Evolutionary conservation across 2,329 filamentous ascomycete species (phyloP).

Genomic region (Harringtonia lauricola): DNA sequence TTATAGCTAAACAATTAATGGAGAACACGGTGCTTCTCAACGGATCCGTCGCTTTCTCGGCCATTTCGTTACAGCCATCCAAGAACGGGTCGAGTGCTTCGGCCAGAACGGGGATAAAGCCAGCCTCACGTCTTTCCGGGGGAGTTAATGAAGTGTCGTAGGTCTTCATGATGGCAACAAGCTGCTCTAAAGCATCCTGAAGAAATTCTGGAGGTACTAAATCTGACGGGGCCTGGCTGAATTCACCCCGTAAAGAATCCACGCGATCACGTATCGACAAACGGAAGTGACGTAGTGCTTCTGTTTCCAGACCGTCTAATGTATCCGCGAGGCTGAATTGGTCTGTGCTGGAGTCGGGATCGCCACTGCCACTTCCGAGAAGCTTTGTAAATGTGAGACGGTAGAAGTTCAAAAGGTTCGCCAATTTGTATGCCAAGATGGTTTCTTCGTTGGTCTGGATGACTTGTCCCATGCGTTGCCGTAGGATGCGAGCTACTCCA

Average conservation of each 20-base stretch:
- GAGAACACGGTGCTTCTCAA: conserved; percentile 58
- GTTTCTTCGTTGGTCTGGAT: conserved; percentile 88
- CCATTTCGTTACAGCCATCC: conserved; percentile 59
- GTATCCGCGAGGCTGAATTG: conserved; percentile 59
- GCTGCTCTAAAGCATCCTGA: conserved; percentile 64
- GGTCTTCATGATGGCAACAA: conserved; percentile 71
- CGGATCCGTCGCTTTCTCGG: conserved; percentile 40
- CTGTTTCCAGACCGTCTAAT: conserved; percentile 58
- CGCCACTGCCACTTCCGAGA: conserved; percentile 37
- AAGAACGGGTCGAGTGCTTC: conserved; percentile 84
- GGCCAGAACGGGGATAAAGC: conserved; percentile 63
- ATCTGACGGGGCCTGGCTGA: conserved; percentile 59
- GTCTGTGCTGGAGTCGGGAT: not conserved
- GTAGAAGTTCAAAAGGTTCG: conserved; percentile 86
- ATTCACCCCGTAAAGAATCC: conserved; percentile 60
- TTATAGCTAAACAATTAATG: conserved; percentile 58
- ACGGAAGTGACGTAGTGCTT: conserved; percentile 73
- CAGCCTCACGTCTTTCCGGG: conserved; percentile 46
- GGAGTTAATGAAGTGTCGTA: conserved; percentile 71
- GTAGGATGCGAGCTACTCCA: conserved; percentile 72
- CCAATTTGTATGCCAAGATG: conserved; percentile 78
- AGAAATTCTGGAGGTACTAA: conserved; percentile 72
- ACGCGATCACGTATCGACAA: conserved; percentile 72
- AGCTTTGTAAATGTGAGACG: conserved; percentile 73
- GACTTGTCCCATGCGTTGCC: conserved; percentile 81